phyloP scores from a whole-genome alignment of 2,329 filamentous ascomycete genomes.

The Cladosporium sp. region DNA sequence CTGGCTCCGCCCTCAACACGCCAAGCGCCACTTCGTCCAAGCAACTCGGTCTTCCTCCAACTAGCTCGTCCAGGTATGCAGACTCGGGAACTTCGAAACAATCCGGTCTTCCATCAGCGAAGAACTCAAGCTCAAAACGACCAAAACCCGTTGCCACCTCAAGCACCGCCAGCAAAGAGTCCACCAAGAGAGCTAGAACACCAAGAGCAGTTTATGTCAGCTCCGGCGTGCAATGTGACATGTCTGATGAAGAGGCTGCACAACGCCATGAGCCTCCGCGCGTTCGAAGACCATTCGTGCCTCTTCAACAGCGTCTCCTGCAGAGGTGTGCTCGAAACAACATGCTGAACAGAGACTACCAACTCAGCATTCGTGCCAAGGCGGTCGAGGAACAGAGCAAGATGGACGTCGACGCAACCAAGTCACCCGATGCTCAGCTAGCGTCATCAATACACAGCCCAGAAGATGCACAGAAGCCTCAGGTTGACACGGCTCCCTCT shows the following conservation, averaged over 20 bases:
- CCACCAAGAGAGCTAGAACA: slow-evolving; percentile 17
- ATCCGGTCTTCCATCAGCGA: slow-evolving; percentile 24
- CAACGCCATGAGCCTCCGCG: slow-evolving; percentile 21
- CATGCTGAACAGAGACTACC: slow-evolving; percentile 16
- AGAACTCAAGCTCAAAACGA: slow-evolving; percentile 25
- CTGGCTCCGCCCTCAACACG: slow-evolving; percentile 54
- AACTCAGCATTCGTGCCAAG: slow-evolving; percentile 19
- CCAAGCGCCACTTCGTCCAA: slow-evolving; percentile 48
- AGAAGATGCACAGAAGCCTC: not conserved
- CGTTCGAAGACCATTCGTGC: slow-evolving; percentile 30
- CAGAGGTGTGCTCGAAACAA: slow-evolving; percentile 38
- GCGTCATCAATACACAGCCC: not conserved
- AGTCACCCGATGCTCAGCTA: not conserved
- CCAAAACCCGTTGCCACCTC: slow-evolving; percentile 16
- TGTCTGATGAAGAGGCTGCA: slow-evolving; percentile 35
- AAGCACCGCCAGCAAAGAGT: slow-evolving; percentile 10
- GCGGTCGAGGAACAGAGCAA: slow-evolving; percentile 43
- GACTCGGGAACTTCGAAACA: slow-evolving; percentile 33
- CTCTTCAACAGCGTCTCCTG: slow-evolving; percentile 35
- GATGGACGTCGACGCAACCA: slow-evolving; percentile 41
- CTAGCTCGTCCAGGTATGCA: slow-evolving; percentile 32
- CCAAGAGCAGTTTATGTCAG: slow-evolving; percentile 35
- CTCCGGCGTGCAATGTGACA: slow-evolving; percentile 35
- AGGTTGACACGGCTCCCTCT: not conserved
- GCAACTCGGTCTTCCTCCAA: slow-evolving; percentile 37